Conservation (phyloP, 805 yeast genomes). For the Candida jianshihensis region DNA sequence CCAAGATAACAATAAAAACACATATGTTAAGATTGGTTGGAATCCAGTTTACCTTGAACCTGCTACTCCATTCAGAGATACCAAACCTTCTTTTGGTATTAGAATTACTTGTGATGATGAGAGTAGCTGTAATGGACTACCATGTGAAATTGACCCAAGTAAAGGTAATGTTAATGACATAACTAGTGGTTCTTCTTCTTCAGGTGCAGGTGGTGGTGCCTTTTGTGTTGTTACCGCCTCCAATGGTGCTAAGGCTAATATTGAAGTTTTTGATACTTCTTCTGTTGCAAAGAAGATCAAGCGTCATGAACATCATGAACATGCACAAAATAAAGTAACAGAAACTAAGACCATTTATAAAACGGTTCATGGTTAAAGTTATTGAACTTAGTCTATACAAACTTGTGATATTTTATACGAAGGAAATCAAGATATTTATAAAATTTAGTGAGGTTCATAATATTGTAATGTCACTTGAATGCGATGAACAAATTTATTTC, state of each 20-base stretch:
- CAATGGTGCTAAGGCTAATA: constrained; percentile 53
- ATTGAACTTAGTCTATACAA: background rate
- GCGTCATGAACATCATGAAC: constrained; percentile 10
- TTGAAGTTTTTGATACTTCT: constrained; percentile 54
- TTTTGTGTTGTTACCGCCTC: constrained; percentile 80
- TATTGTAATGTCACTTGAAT: too few relatives aligned
- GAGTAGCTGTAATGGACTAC: constrained; percentile 61
- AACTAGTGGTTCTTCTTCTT: constrained; percentile 30
- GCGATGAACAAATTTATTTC: too few relatives aligned
- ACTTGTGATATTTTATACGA: too few relatives aligned
- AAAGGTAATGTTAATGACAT: constrained; percentile 52
- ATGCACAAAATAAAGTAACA: constrained; percentile 1
- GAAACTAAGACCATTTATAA: constrained; percentile 8
- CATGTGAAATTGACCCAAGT: constrained; percentile 79
- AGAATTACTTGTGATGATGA: constrained; percentile 67
- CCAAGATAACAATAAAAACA: constrained; percentile 60
- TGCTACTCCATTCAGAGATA: constrained; percentile 43
- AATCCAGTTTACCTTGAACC: constrained; percentile 76
- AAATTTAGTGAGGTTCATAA: too few relatives aligned
- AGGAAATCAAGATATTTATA: too few relatives aligned
- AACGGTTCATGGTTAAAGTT: constrained; percentile 3
- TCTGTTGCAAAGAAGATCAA: constrained; percentile 2
- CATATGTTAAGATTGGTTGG: constrained; percentile 85
- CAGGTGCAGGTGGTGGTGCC: constrained; percentile 62
- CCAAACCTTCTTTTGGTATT: constrained; percentile 62